phyloP scores from a whole-genome alignment of 2,329 filamentous ascomycete genomes.

The Aspergillus sp. region DNA sequence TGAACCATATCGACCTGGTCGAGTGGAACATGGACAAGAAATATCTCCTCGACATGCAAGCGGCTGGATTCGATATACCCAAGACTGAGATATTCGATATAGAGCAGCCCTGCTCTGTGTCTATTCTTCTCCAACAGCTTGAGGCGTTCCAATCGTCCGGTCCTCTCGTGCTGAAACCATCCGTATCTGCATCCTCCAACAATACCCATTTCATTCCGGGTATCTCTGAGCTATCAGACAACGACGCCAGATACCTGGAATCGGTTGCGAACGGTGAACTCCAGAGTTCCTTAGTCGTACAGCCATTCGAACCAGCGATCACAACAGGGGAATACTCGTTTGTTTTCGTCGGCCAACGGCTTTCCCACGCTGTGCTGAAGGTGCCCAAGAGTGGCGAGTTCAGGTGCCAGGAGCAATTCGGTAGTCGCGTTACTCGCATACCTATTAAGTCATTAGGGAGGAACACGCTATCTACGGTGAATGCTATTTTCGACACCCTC shows the following conservation, averaged over 20 bases:
- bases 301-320: background rate
- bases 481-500: background rate
- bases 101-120: background rate
- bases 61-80: background rate
- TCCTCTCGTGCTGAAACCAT: background rate
- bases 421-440: background rate
- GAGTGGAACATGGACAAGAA: slow-evolving; percentile 1
- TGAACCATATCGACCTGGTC: background rate
- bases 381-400: background rate
- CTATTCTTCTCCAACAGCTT: background rate
- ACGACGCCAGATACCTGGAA: background rate
- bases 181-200: background rate
- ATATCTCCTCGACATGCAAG: background rate
- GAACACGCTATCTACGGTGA: background rate
- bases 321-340: background rate
- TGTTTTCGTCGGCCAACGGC: background rate
- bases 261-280: background rate
- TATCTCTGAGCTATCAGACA: background rate
- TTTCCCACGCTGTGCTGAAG: background rate
- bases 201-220: background rate
- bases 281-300: background rate
- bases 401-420: background rate
- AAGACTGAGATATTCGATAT: background rate
- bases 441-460: background rate
- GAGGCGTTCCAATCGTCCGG: background rate